These are phyloP conservation scores for Pseudodiploospora longispora DNA, from an alignment of 2,329 filamentous ascomycete species.

Conservation along the genomic window DNA sequence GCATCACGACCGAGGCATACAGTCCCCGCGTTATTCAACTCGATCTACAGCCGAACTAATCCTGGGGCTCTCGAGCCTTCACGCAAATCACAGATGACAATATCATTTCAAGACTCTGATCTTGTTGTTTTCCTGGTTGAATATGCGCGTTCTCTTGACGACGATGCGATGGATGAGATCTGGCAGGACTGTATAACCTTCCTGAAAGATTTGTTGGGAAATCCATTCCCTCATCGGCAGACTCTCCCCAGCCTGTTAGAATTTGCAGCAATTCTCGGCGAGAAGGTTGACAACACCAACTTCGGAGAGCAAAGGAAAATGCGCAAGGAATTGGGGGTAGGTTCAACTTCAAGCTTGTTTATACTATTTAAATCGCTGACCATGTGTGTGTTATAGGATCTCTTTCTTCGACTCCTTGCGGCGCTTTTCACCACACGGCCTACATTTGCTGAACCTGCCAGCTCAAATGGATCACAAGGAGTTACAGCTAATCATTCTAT, in stretches of 20 bases:
- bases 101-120: slow-evolving; percentile 74
- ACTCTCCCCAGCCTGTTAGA: slow-evolving; percentile 79
- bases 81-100: slow-evolving; percentile 81
- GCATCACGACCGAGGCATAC: slow-evolving; percentile 85
- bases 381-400: slow-evolving; percentile 52
- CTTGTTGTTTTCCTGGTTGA: slow-evolving; percentile 83
- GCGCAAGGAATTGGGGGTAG: slow-evolving; percentile 78
- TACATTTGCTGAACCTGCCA: slow-evolving; percentile 53
- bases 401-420: slow-evolving; percentile 78
- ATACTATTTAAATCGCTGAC: neutral
- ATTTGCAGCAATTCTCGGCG: slow-evolving; percentile 81
- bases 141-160: slow-evolving; percentile 83
- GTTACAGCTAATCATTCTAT: slow-evolving; percentile 31
- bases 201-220: slow-evolving; percentile 78
- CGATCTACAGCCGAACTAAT: slow-evolving; percentile 90
- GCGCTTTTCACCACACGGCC: slow-evolving; percentile 92
- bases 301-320: slow-evolving; percentile 92
- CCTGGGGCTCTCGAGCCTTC: slow-evolving; percentile 68
- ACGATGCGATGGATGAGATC: slow-evolving; percentile 97
- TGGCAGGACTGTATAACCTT: slow-evolving; percentile 94
- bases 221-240: slow-evolving; percentile 91
- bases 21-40: slow-evolving; percentile 90
- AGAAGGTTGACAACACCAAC: slow-evolving; percentile 96
- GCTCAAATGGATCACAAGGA: slow-evolving; percentile 21
- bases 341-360: slow-evolving; percentile 23